Evolutionary conservation across 2,329 filamentous ascomycete genomes (phyloP).

Genomic region (Cylindrodendrum hubeiense): DNA sequence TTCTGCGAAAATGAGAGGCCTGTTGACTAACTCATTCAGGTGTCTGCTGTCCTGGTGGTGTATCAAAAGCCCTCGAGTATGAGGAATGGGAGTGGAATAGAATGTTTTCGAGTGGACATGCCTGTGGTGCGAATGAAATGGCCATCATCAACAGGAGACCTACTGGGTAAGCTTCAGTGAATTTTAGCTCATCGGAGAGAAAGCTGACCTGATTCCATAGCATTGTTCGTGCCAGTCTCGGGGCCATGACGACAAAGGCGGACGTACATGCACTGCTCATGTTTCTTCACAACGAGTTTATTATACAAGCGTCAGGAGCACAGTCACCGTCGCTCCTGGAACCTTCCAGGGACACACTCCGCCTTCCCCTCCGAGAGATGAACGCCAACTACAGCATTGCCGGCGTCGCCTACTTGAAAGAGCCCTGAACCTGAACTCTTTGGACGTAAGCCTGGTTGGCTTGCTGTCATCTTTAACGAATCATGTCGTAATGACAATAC

Average conservation of each 20-base stretch:
- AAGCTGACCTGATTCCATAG: constrained; percentile 47
- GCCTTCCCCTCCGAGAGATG: constrained; percentile 31
- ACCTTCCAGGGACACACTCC: constrained; percentile 17
- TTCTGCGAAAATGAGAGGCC: too few species aligned
- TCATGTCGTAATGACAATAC: background rate
- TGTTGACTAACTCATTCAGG: constrained; percentile 45
- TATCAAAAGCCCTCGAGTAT: constrained; percentile 62
- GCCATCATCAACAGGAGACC: constrained; percentile 66
- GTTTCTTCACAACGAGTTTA: constrained; percentile 54
- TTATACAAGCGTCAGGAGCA: constrained; percentile 7
- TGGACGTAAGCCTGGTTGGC: background rate
- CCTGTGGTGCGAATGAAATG: constrained; percentile 66
- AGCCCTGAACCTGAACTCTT: background rate
- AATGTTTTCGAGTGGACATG: constrained; percentile 68
- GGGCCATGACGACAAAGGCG: constrained; percentile 69
- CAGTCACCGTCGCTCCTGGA: constrained; percentile 25
- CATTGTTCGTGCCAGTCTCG: constrained; percentile 71
- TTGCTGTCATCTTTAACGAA: background rate
- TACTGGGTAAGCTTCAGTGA: constrained; percentile 58
- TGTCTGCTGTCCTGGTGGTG: constrained; percentile 61
- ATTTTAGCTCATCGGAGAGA: background rate
- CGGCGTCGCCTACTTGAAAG: constrained; percentile 17
- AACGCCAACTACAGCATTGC: constrained; percentile 19
- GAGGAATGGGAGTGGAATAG: constrained; percentile 66
- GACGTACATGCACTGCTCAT: constrained; percentile 65